A percentile compares a stretch with the other conserved stretches of the same genome.
phyloP scores from a whole-genome alignment of 1,284 basidiomycete species.

The Ganoderma meredithae region DNA sequence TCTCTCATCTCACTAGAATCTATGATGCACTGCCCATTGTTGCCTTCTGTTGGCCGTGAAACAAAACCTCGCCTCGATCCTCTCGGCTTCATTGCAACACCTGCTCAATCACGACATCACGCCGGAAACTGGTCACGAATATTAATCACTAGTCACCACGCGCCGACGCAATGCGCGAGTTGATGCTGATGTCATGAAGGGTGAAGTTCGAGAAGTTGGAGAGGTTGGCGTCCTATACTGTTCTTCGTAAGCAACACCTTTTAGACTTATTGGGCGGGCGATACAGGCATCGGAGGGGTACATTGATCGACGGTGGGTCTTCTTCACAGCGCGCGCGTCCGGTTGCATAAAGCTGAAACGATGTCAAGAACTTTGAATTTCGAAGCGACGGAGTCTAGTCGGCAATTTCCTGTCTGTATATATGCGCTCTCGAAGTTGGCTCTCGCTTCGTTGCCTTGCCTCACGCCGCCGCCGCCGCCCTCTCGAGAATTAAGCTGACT shows the following conservation, averaged over 20 bases:
- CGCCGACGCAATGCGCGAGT: neutral
- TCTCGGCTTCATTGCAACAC: neutral
- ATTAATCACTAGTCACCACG: too few species aligned
- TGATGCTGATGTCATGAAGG: neutral
- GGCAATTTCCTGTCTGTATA: neutral
- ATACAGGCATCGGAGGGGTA: neutral
- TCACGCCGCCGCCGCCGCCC: neutral
- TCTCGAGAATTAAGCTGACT: neutral
- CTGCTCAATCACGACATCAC: neutral
- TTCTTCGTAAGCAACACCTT: neutral
- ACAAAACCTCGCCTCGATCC: neutral
- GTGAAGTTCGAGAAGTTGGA: neutral
- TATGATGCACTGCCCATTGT: neutral
- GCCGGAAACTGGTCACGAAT: neutral
- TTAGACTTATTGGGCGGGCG: too few species aligned
- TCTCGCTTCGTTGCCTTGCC: neutral
- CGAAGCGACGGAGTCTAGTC: neutral
- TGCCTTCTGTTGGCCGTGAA: neutral
- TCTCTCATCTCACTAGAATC: neutral
- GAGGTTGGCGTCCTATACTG: neutral
- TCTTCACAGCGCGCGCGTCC: neutral
- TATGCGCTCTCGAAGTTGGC: neutral
- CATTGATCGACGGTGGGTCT: neutral
- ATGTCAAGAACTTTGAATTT: slow-evolving; percentile 3
- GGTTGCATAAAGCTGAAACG: neutral